Conservation (phyloP, 768 basidiomycete species). For the Rhizopogon rudus region DNA sequence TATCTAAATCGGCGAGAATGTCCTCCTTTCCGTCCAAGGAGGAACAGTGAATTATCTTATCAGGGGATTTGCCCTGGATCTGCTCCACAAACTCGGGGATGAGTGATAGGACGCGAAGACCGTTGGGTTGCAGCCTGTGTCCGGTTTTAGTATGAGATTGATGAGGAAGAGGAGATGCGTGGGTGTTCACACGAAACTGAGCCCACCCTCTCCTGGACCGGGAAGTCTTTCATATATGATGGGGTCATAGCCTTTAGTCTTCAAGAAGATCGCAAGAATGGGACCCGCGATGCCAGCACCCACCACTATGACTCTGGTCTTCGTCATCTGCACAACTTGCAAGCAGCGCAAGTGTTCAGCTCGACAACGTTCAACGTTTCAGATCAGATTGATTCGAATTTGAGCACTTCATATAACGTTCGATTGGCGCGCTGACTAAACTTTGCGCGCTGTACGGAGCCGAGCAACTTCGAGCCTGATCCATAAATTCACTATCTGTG, state of each 20-base stretch:
- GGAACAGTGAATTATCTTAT: conserved; percentile 11
- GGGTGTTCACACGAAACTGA: conserved; percentile 26
- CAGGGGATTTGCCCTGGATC: conserved; percentile 16
- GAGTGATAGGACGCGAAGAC: conserved; percentile 20
- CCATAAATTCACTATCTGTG: no score
- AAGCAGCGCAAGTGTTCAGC: no score
- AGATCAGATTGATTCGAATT: no score
- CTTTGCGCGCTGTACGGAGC: no score
- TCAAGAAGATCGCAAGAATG: conserved; percentile 33
- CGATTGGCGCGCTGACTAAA: no score
- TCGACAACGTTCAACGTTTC: no score
- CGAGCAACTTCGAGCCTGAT: no score
- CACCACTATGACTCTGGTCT: conserved; percentile 31
- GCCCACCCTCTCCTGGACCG: conserved; percentile 18
- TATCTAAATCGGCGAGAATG: conserved; percentile 21
- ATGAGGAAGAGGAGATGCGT: neutral
- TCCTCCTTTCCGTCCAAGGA: conserved; percentile 20
- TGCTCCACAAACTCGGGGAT: conserved; percentile 23
- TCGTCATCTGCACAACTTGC: neutral
- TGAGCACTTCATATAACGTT: no score
- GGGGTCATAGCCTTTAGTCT: conserved; percentile 32
- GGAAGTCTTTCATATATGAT: conserved; percentile 30
- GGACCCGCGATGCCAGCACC: conserved; percentile 37
- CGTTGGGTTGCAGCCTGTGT: conserved; percentile 24
- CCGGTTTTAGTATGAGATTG: neutral